phyloP scores from a whole-genome alignment of 441 rosid genomes.

The Corymbia calophylla region DNA sequence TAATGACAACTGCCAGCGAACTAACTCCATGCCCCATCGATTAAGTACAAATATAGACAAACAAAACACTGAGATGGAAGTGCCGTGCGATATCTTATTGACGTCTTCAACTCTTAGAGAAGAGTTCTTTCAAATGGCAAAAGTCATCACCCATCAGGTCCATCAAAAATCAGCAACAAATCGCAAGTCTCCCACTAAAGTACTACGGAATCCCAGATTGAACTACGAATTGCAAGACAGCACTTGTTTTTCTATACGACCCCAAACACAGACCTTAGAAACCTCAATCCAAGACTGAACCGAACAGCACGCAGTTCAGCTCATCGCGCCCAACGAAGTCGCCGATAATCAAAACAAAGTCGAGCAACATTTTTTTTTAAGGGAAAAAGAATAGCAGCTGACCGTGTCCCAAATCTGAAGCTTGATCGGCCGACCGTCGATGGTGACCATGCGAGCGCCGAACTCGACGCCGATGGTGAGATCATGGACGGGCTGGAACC shows the following conservation, averaged over 20 bases:
- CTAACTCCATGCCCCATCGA: neutral
- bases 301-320: neutral
- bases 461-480: slow-evolving; percentile 76
- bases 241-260: neutral
- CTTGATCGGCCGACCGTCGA: slow-evolving; percentile 61
- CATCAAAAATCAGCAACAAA: neutral
- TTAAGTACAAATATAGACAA: neutral
- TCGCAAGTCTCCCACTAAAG: neutral
- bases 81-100: neutral
- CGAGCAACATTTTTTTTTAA: neutral
- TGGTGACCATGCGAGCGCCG: slow-evolving; percentile 75
- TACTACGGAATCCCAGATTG: neutral
- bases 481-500: slow-evolving; percentile 76
- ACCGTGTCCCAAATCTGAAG: slow-evolving; percentile 79
- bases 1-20: neutral
- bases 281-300: neutral
- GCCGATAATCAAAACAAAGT: neutral
- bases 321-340: neutral
- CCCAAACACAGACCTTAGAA: neutral
- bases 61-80: neutral
- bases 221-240: neutral
- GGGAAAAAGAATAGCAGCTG: neutral
- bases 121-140: neutral
- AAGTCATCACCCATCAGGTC: neutral
- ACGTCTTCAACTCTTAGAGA: neutral